Percentiles rank a stretch among this genome's conserved stretches.
These are phyloP conservation scores for Capsella rubella DNA, from an alignment of 441 rosid genomes.

Conservation along the genomic window DNA sequence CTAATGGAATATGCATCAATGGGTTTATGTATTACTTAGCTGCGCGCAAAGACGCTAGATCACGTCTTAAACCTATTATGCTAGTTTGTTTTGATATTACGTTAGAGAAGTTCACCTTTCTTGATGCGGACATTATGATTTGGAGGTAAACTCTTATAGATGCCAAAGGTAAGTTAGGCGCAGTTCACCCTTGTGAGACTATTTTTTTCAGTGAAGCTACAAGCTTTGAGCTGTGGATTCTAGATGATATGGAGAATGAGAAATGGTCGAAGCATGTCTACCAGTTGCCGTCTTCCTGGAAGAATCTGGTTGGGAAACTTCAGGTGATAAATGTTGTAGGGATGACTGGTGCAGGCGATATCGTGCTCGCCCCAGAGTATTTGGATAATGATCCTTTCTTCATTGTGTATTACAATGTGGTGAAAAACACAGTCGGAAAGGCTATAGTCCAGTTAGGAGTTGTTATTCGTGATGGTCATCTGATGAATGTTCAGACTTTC, in stretches of 20 bases:
- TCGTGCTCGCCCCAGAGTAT: neutral
- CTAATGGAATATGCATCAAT: neutral
- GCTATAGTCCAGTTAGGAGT: neutral
- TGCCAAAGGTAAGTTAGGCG: neutral
- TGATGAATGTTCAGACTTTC: neutral
- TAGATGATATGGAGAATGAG: neutral
- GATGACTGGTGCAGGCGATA: neutral
- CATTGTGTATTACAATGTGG: neutral
- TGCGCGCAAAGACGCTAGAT: neutral
- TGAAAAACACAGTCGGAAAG: neutral
- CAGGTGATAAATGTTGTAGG: neutral
- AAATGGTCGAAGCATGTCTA: neutral
- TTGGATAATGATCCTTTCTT: too few species aligned
- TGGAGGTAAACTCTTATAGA: neutral
- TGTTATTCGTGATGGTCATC: neutral
- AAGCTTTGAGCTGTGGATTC: neutral
- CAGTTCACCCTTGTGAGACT: neutral
- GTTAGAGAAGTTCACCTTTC: neutral
- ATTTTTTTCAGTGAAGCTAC: neutral
- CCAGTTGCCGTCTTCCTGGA: neutral
- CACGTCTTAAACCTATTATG: neutral
- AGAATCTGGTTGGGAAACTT: neutral
- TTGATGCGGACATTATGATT: neutral
- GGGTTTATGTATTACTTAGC: neutral
- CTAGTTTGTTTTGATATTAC: neutral